Evolutionary conservation across 805 yeast genomes (phyloP).

Genomic region (Blastobotrys parvus): DNA sequence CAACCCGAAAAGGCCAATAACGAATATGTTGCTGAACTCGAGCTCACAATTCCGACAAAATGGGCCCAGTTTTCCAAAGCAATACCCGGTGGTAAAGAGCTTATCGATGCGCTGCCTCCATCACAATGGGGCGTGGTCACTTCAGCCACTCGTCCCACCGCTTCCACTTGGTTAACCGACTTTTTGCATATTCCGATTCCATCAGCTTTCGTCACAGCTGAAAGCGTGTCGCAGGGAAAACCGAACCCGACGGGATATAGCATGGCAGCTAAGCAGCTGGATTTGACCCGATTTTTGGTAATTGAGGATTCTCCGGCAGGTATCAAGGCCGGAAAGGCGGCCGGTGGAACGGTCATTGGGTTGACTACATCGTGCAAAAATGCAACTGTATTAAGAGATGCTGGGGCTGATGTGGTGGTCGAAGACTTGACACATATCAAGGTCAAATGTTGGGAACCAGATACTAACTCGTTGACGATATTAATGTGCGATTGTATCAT

Average conservation of each 20-base stretch:
- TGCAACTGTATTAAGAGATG: constrained; percentile 54
- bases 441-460: constrained; percentile 44
- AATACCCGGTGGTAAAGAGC: constrained; percentile 65
- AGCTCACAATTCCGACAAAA: constrained; percentile 59
- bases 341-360: constrained; percentile 77
- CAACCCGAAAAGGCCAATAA: constrained; percentile 66
- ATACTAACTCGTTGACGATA: constrained; percentile 20
- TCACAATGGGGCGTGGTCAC: constrained; percentile 76
- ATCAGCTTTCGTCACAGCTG: constrained; percentile 72
- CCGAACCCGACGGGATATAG: constrained; percentile 81
- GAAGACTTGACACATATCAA: constrained; percentile 58
- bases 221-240: constrained; percentile 69
- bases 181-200: constrained; percentile 57
- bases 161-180: constrained; percentile 65
- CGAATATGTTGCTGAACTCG: constrained; percentile 57
- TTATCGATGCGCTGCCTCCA: constrained; percentile 37
- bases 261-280: constrained; percentile 31
- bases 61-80: constrained; percentile 68
- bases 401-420: constrained; percentile 79
- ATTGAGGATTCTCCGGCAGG: constrained; percentile 92
- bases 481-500: constrained; percentile 5
- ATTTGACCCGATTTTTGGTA: constrained; percentile 38
- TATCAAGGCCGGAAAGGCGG: constrained; percentile 70
- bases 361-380: constrained; percentile 72
- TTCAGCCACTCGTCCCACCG: constrained; percentile 70